Evolutionary conservation across 1,284 basidiomycete species (phyloP).

Genomic region (Laetiporus sulphureus): DNA sequence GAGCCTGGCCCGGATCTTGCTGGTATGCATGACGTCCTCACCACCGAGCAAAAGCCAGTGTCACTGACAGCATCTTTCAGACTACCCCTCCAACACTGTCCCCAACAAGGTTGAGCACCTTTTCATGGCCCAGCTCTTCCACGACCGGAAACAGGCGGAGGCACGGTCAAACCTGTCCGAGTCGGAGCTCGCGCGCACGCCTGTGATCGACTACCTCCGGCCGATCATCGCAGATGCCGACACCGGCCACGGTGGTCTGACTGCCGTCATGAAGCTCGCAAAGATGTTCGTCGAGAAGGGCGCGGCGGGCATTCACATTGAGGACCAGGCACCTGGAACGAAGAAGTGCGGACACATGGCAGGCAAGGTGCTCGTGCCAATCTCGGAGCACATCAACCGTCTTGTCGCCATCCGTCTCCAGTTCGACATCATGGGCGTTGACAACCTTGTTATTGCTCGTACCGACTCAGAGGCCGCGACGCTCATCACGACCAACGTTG

Average conservation of each 20-base stretch:
- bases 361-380: constrained; percentile 55
- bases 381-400: constrained; percentile 77
- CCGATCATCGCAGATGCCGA: constrained; percentile 68
- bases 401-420: constrained; percentile 73
- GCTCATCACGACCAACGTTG: constrained; percentile 94
- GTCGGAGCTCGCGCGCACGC: constrained; percentile 63
- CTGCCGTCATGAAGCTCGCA: constrained; percentile 64
- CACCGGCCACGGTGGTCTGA: constrained; percentile 60
- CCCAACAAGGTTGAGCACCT: constrained; percentile 89
- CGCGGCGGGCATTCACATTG: constrained; percentile 69
- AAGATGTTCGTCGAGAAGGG: constrained; percentile 79
- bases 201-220: constrained; percentile 56
- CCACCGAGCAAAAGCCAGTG: not conserved
- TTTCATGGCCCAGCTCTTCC: constrained; percentile 85
- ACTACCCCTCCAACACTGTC: constrained; percentile 93
- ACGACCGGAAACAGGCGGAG: constrained; percentile 83
- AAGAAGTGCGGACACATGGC: constrained; percentile 75
- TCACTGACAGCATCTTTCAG: constrained; percentile 27
- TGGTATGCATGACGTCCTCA: constrained; percentile 52
- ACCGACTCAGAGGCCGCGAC: constrained; percentile 91
- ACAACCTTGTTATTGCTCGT: constrained; percentile 70
- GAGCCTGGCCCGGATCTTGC: constrained; percentile 98
- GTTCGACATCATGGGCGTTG: constrained; percentile 77
- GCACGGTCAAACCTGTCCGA: constrained; percentile 69
- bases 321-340: constrained; percentile 73